These are phyloP conservation scores for Trametes polyzona DNA, from an alignment of 1,284 basidiomycete genomes.

Conservation along the genomic window DNA sequence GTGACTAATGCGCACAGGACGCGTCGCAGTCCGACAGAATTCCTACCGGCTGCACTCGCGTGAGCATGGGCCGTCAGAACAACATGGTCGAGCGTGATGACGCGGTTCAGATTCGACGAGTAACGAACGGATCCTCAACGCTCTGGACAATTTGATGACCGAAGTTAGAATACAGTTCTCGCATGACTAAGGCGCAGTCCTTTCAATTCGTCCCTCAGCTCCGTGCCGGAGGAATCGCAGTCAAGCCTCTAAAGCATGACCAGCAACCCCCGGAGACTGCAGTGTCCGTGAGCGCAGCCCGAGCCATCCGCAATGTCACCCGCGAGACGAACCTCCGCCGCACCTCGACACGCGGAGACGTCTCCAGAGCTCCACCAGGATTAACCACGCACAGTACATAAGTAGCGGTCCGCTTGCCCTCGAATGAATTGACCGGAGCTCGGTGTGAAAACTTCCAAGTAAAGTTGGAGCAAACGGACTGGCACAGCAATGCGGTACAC, in stretches of 20 bases:
- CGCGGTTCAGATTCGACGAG: too few relatives aligned
- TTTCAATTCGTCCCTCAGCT: not conserved
- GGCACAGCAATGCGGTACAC: not conserved
- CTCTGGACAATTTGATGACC: too few relatives aligned
- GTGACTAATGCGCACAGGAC: too few relatives aligned
- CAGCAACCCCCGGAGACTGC: not conserved
- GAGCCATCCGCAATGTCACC: not conserved
- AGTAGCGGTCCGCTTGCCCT: not conserved
- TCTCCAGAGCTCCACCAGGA: not conserved
- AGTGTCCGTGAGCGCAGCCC: not conserved
- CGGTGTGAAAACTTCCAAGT: not conserved
- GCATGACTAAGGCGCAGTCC: not conserved
- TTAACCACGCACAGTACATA: not conserved
- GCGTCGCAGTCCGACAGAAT: too few relatives aligned
- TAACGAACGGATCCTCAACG: too few relatives aligned
- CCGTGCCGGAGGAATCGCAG: not conserved
- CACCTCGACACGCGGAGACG: not conserved
- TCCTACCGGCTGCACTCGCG: too few relatives aligned
- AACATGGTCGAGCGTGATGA: too few relatives aligned
- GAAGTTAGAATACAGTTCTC: too few relatives aligned
- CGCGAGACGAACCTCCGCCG: not conserved
- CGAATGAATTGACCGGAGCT: not conserved
- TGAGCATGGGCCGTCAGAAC: too few relatives aligned
- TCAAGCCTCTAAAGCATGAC: not conserved
- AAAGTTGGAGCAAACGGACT: not conserved